Evolutionary conservation across 179 eudicot genomes (phyloP).

Genomic region (Sideroxylon spinosum): DNA sequence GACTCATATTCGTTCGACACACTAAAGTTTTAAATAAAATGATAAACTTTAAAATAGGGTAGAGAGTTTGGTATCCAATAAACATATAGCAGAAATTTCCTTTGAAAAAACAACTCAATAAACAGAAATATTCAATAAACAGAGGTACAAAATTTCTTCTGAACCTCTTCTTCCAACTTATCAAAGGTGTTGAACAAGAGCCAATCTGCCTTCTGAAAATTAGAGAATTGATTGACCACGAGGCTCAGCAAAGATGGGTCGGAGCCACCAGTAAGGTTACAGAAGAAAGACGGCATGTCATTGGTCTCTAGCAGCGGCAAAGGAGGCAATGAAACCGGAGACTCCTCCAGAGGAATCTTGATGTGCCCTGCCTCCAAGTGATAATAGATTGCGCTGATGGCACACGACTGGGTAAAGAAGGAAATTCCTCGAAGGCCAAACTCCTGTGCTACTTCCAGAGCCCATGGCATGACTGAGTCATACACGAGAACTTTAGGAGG

Average conservation of each 20-base stretch:
- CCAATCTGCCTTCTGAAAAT: constrained; percentile 22
- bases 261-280: constrained; percentile 11
- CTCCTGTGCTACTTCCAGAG: constrained; percentile 8
- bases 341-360: background rate
- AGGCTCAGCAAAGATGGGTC: background rate
- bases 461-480: constrained; percentile 22
- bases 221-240: constrained; percentile 20
- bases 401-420: constrained; percentile 23
- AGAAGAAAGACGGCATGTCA: constrained; percentile 31
- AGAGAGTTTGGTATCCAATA: no score
- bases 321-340: background rate
- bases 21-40: no score
- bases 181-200: constrained; percentile 20
- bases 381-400: constrained; percentile 9
- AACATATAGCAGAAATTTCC: no score
- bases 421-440: constrained; percentile 10
- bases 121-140: no score
- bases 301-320: constrained; percentile 18
- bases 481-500: constrained; percentile 31
- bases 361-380: background rate
- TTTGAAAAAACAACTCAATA: no score
- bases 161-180: constrained; percentile 17
- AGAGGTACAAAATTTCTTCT: no score
- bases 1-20: no score
- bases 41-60: no score